These are phyloP conservation scores for Piromyces sp. DNA, from an alignment of 192 early-diverging fungal species.

Conservation along the genomic window DNA sequence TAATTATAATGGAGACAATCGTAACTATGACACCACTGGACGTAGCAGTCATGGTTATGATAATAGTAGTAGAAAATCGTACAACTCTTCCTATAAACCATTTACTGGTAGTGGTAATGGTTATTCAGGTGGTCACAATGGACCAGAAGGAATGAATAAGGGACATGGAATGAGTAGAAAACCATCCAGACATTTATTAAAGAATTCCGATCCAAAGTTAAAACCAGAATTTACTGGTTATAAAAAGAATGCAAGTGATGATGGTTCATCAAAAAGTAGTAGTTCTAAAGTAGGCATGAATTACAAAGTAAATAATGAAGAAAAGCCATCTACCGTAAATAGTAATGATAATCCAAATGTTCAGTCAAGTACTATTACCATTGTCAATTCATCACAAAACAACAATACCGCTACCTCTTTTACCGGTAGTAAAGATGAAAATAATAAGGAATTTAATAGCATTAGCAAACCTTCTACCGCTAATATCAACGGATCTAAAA, in stretches of 20 bases:
- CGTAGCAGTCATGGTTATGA: not conserved
- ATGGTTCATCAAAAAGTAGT: no score
- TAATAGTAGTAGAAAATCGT: not conserved
- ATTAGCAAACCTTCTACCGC: not conserved
- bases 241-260: not conserved
- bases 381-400: not conserved
- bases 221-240: not conserved
- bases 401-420: not conserved
- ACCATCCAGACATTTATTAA: not conserved
- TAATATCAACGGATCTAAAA: not conserved
- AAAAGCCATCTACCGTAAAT: no score
- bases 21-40: no score
- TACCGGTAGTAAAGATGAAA: no score
- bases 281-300: no score
- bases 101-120: not conserved
- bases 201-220: not conserved
- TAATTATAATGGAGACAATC: not conserved
- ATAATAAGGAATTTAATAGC: not conserved
- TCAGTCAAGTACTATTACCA: not conserved
- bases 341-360: not conserved
- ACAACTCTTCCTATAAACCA: not conserved
- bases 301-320: no score
- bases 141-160: not conserved
- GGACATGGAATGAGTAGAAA: not conserved
- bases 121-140: not conserved